These are phyloP conservation scores for Arbutus unedo DNA, from an alignment of 148 eudicot species.

Conservation along the genomic window DNA sequence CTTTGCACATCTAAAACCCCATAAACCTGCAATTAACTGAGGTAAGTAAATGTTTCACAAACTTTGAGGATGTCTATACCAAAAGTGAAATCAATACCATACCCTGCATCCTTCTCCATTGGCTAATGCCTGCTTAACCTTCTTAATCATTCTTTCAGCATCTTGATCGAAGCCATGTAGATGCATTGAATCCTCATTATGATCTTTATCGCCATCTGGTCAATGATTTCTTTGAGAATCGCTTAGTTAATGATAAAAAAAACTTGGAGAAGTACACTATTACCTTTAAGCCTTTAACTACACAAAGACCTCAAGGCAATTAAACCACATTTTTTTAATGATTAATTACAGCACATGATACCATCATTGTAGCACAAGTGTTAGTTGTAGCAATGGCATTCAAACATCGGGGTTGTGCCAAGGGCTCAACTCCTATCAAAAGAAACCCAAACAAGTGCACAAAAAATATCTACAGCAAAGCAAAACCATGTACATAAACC, in stretches of 20 bases:
- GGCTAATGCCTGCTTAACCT: slow-evolving; percentile 77
- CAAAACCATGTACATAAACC: neutral
- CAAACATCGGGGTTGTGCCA: neutral
- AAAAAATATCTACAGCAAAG: neutral
- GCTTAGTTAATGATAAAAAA: neutral
- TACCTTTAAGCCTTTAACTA: neutral
- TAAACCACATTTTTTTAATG: neutral
- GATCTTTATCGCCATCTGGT: slow-evolving; percentile 57
- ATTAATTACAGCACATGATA: neutral
- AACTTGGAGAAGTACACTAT: slow-evolving; percentile 1
- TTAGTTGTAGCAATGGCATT: slow-evolving; percentile 5
- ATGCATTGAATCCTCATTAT: slow-evolving; percentile 54
- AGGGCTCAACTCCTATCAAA: neutral
- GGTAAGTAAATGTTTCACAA: slow-evolving; percentile 3
- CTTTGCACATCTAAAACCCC: slow-evolving; percentile 96
- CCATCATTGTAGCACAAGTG: neutral
- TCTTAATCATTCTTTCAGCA: slow-evolving; percentile 72
- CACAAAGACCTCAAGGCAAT: slow-evolving; percentile 6
- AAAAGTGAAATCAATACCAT: slow-evolving; percentile 19
- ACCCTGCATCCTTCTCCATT: slow-evolving; percentile 96
- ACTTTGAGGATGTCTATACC: slow-evolving; percentile 1
- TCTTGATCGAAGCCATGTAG: slow-evolving; percentile 78
- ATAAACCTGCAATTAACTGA: slow-evolving; percentile 60
- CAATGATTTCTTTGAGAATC: slow-evolving; percentile 17
- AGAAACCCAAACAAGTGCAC: neutral